phyloP scores from a whole-genome alignment of 2,329 filamentous ascomycete species.

The Ophiocordyceps camponoti-leonardi region DNA sequence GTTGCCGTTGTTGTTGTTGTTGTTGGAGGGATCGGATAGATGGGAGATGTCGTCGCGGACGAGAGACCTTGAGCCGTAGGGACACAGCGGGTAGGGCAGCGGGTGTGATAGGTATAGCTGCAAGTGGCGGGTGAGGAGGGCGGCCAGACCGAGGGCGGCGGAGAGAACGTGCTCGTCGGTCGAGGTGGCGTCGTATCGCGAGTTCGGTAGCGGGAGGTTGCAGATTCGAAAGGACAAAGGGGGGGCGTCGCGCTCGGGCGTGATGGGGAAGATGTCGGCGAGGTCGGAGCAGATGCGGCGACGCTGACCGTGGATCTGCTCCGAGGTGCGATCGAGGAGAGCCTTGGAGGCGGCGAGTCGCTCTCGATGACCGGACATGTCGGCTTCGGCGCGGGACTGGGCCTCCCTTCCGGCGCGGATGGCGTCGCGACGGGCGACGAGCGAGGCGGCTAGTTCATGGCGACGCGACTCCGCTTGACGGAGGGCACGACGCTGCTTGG shows the following conservation, averaged over 20 bases:
- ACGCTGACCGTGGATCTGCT: constrained; percentile 67
- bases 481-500: constrained; percentile 48
- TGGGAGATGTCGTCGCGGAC: constrained; percentile 60
- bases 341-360: constrained; percentile 39
- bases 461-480: constrained; percentile 43
- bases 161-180: constrained; percentile 54
- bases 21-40: constrained; percentile 17
- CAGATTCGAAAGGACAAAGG: constrained; percentile 74
- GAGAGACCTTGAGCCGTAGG: constrained; percentile 56
- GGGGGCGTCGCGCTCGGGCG: constrained; percentile 34
- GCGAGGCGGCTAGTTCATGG: constrained; percentile 49
- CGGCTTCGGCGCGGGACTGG: constrained; percentile 39
- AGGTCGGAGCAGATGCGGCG: constrained; percentile 79
- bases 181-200: constrained; percentile 42
- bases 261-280: constrained; percentile 62
- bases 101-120: constrained; percentile 68
- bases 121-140: constrained; percentile 56
- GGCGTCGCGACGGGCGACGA: constrained; percentile 45
- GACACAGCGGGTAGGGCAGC: constrained; percentile 63
- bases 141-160: constrained; percentile 65
- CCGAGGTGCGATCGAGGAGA: constrained; percentile 37
- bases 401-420: constrained; percentile 46
- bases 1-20: background rate
- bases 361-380: constrained; percentile 43
- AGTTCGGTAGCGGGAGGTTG: constrained; percentile 63